Evolutionary conservation across 2,329 filamentous ascomycete genomes (phyloP).

Genomic region (Alternaria infectoria): DNA sequence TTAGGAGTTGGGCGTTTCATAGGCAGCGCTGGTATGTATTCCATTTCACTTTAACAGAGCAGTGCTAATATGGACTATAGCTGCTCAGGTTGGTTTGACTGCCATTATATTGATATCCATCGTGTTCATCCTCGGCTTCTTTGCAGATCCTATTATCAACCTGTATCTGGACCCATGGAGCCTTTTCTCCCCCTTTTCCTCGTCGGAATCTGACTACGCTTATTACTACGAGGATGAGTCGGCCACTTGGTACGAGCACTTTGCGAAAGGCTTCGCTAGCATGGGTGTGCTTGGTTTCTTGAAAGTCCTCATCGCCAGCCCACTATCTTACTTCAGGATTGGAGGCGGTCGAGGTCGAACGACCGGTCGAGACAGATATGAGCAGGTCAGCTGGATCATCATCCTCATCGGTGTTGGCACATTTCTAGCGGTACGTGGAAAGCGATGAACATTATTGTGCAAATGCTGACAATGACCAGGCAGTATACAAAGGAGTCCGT

Average conservation of each 20-base stretch:
- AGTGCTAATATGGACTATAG: conserved; percentile 25
- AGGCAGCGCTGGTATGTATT: conserved; percentile 52
- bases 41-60: not conserved
- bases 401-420: conserved; percentile 81
- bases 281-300: conserved; percentile 84
- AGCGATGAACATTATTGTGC: not conserved
- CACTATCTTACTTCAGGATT: conserved; percentile 77
- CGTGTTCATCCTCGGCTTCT: conserved; percentile 84
- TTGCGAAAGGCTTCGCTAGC: conserved; percentile 87
- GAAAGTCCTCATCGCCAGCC: conserved; percentile 76
- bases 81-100: conserved; percentile 74
- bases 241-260: conserved; percentile 79
- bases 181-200: conserved; percentile 47
- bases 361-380: conserved; percentile 77
- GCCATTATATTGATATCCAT: conserved; percentile 71
- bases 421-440: conserved; percentile 72
- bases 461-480: conserved; percentile 54
- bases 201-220: conserved; percentile 24
- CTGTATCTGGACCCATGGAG: conserved; percentile 78
- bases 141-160: conserved; percentile 91
- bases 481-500: conserved; percentile 81
- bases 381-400: conserved; percentile 79
- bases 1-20: conserved; percentile 74
- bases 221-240: conserved; percentile 45
- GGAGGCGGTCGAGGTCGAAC: conserved; percentile 65